Base-by-base conservation (phyloP, 2,329 filamentous ascomycete species). In the Amylocarpus encephaloides region DNA sequence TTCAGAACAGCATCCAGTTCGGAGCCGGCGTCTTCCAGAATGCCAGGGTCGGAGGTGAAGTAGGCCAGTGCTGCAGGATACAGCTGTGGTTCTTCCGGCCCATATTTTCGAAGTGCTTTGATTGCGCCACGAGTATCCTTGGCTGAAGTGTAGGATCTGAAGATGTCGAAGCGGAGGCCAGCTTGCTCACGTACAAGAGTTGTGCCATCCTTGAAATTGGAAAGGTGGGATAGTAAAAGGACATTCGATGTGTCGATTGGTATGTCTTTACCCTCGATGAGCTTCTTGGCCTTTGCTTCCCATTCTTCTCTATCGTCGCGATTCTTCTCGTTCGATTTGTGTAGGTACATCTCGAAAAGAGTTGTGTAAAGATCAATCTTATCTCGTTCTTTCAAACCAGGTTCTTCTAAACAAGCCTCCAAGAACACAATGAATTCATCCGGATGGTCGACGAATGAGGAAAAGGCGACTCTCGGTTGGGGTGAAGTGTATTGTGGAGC, bases 271-370 rank as follows among this genome's bases (percentile, higher is more conserved):
- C 82, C 83, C 63, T 93, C 85, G 49, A 98, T 91, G 19, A 97
- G 78, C 54, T 82, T 83, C 71, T 93, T 95, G 0, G 93, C 93
- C 66, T 94, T 96, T 39, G 76, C 77, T 64, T 96, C 89, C 92
- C 93, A 98, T 56, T 85, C 79, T 59, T 86, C 79, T 56, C 85
- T 83, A 55, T 90, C 70, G 68, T 75, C 73, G 9, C 83, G 83
- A 62, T 83, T 87, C 62, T 85, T 85, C 51, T 84, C 80, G 52
- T 83, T 86, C 18, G 92, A 87, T 61, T 90, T 93, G 67, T 95
- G 87, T 7, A 98, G 74, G 64, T 97, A 98, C 86, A 98, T 97
- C 68, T 98, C 94, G 64, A 98, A 97, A 12, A 98, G 69, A 0
- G 94, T 96, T 0, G 92, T 97, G 64, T 93, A 93, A 13, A 98